phyloP scores from a whole-genome alignment of 805 yeast species.

The Yamadazyma endophytica region DNA sequence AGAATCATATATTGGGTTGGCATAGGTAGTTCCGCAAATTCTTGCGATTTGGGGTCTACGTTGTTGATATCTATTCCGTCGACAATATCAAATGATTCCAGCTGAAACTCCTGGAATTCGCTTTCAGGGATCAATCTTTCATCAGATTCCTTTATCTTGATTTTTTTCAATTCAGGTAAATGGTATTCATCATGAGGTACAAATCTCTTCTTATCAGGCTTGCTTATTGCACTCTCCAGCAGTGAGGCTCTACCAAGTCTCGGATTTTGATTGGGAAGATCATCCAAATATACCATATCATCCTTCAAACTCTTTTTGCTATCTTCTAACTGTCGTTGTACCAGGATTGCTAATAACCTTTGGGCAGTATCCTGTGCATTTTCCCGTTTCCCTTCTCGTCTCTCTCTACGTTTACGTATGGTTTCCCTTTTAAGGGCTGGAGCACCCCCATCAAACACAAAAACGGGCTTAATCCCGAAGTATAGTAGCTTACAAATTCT shows the following conservation, averaged over 20 bases:
- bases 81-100: conserved; percentile 48
- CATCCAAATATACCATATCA: conserved; percentile 14
- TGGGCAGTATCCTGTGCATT: conserved; percentile 74
- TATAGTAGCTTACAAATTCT: conserved; percentile 86
- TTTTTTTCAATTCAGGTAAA: conserved; percentile 64
- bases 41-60: conserved; percentile 79
- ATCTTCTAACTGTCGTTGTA: conserved; percentile 52
- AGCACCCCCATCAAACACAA: conserved; percentile 95
- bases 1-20: conserved; percentile 85
- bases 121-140: conserved; percentile 69
- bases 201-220: conserved; percentile 23
- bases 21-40: conserved; percentile 72
- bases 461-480: conserved; percentile 83
- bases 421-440: conserved; percentile 80
- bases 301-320: conserved; percentile 8
- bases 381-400: conserved; percentile 70
- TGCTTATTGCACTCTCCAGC: conserved; percentile 2
- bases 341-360: conserved; percentile 70
- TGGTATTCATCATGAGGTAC: conserved; percentile 77
- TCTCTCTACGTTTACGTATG: conserved; percentile 64
- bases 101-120: conserved; percentile 61
- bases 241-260: too few species aligned
- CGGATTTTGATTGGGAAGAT: conserved; percentile 14
- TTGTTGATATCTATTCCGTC: conserved; percentile 66
- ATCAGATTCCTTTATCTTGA: conserved; percentile 54